A percentile compares a stretch with the other conserved stretches of the same genome.
phyloP scores from a whole-genome alignment of 2,329 filamentous ascomycete species.

The Cryphonectria carpinicola region DNA sequence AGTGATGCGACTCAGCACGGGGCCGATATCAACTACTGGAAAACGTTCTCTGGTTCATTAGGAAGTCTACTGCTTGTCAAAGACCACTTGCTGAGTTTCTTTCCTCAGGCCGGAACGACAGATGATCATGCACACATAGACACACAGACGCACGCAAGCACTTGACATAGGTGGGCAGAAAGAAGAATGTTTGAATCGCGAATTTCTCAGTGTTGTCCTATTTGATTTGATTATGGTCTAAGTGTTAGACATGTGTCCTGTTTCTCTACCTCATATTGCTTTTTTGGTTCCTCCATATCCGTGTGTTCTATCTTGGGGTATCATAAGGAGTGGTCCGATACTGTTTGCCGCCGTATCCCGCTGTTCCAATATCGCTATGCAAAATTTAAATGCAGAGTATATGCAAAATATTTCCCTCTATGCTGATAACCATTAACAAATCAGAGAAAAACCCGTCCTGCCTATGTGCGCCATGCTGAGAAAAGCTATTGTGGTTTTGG shows the following conservation, averaged over 20 bases:
- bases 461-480: slow-evolving; percentile 2
- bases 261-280: background rate
- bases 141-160: background rate
- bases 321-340: slow-evolving; percentile 29
- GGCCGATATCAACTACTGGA: background rate
- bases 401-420: slow-evolving; percentile 4
- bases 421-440: background rate
- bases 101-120: slow-evolving; percentile 22
- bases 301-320: slow-evolving; percentile 17
- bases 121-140: too few species aligned
- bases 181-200: background rate
- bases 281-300: slow-evolving; percentile 4
- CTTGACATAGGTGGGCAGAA: background rate
- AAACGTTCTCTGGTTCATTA: slow-evolving; percentile 17
- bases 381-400: slow-evolving; percentile 13
- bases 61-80: background rate
- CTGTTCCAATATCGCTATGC: slow-evolving; percentile 29
- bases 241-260: slow-evolving; percentile 5
- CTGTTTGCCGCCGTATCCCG: slow-evolving; percentile 30
- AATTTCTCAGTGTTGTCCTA: background rate
- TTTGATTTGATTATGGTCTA: slow-evolving; percentile 11
- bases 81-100: background rate
- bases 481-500: background rate
- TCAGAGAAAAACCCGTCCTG: background rate
- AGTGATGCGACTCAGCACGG: slow-evolving; percentile 7